Evolutionary conservation across 768 basidiomycete species (phyloP).

Genomic region (Peribolospora kevripleyi): DNA sequence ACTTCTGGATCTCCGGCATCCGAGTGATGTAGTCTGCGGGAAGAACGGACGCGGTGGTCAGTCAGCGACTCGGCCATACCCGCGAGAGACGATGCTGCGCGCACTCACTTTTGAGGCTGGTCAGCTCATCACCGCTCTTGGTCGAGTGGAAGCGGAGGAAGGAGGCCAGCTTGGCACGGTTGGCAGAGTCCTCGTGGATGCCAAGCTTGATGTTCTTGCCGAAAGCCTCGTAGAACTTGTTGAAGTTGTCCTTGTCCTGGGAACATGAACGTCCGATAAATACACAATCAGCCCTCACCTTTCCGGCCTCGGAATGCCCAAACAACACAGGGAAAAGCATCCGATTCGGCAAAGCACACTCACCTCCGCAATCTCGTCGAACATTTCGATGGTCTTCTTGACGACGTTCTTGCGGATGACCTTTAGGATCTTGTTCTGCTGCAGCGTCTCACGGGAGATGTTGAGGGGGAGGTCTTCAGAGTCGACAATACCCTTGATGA

Average conservation of each 20-base stretch:
- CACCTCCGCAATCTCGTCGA: conserved; percentile 85
- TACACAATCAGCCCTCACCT: neutral
- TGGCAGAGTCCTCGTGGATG: conserved; percentile 96
- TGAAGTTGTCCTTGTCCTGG: conserved; percentile 27
- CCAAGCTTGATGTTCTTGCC: conserved; percentile 95
- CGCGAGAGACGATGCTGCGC: too few relatives aligned
- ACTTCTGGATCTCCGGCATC: conserved; percentile 96
- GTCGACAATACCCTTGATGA: conserved; percentile 95
- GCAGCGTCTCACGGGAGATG: conserved; percentile 98
- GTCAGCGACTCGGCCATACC: neutral
- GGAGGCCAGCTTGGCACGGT: conserved; percentile 97
- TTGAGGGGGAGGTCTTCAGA: conserved; percentile 98
- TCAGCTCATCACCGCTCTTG: conserved; percentile 69
- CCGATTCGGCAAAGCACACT: neutral
- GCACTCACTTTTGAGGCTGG: conserved; percentile 64
- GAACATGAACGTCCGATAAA: neutral
- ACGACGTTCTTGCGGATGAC: conserved; percentile 98
- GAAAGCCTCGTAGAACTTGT: conserved; percentile 93
- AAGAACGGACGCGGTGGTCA: conserved; percentile 1
- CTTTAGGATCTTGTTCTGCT: conserved; percentile 99
- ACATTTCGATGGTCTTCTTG: conserved; percentile 87
- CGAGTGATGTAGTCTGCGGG: conserved; percentile 84
- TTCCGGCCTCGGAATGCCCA: too few relatives aligned
- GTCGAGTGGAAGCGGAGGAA: conserved; percentile 97
- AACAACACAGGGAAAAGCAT: neutral